Base-by-base conservation (phyloP, 2,329 filamentous ascomycete genomes). In the Aspergillus ibericus region DNA sequence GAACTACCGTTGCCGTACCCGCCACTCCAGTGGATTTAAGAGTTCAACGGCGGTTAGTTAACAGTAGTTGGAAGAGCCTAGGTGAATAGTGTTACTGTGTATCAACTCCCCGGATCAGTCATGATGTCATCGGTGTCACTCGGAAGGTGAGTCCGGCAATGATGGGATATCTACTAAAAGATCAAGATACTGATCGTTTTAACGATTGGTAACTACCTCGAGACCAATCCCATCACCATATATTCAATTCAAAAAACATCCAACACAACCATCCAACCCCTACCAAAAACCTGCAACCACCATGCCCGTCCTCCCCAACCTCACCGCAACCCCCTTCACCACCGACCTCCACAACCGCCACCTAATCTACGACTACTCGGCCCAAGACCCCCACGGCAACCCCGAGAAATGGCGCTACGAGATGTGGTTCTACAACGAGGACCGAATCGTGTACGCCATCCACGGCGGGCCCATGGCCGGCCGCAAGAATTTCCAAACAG, bases 351-450 rank as follows among this genome's bases (percentile, higher is more conserved):
- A 75, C 44, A 76, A 85, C 63, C 77, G 80, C 2, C 83, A 85
- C 61, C 73, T 85, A 1, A 75, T 86, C 54, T 86, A 86, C 68
- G 82, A 86, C 62, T 85, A 85, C 62, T 75, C 80, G 40, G 82
- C 81, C 0, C 70, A 80, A 53, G 78, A 82, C 55, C 62, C 61
- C 2, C 56, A 78, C 1, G 81, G 82, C 9, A 81, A 81, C 5
- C 78, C 82, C 0, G 81, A 85, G 53, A 85, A 83, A 67, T 86
- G 83, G 84, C 79, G 82, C 1, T 86, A 86, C 63, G 84, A 86
- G 59, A 80, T 86, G 66, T 86, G 84, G 83, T 85, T 85, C 71
- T 82, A 82, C 64, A 83, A 79, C n/a, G 71, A 79, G 16, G 72
- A 78, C 55, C 78, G 82, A 4, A 79, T 85, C 49, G 80, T 86